These are phyloP conservation scores for Colletotrichum viniferum DNA, from an alignment of 2,329 filamentous ascomycete genomes.

Conservation along the genomic window DNA sequence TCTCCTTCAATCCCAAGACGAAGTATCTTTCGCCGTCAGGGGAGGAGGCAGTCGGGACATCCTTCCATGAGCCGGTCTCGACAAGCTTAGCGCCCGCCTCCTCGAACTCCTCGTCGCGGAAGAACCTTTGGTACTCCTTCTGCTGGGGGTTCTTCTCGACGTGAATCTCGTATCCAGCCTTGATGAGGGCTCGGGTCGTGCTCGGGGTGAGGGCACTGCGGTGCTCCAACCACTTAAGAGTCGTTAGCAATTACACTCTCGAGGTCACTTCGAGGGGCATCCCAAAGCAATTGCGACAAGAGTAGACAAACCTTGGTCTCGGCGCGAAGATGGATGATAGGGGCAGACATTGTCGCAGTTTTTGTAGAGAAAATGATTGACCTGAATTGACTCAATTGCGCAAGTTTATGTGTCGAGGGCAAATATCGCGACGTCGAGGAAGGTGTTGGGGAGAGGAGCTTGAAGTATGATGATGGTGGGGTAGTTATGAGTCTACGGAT, in stretches of 20 bases:
- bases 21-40: slow-evolving; percentile 47
- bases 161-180: slow-evolving; percentile 71
- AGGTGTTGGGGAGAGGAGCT: neutral
- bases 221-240: slow-evolving; percentile 52
- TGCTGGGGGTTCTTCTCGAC: slow-evolving; percentile 68
- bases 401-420: neutral
- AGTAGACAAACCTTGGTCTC: slow-evolving; percentile 50
- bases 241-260: neutral
- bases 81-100: slow-evolving; percentile 69
- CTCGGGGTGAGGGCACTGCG: slow-evolving; percentile 45
- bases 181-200: slow-evolving; percentile 63
- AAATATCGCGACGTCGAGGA: neutral
- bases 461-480: neutral
- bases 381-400: neutral
- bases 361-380: neutral
- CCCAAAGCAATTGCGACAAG: neutral
- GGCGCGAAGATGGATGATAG: slow-evolving; percentile 56
- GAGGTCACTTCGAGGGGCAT: neutral
- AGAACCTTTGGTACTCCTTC: slow-evolving; percentile 47
- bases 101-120: slow-evolving; percentile 65
- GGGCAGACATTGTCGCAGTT: slow-evolving; percentile 22
- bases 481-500: slow-evolving; percentile 9
- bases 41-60: slow-evolving; percentile 62
- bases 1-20: slow-evolving; percentile 79
- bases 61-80: slow-evolving; percentile 68